Evolutionary conservation across 129 eudicot genomes (phyloP).

Genomic region (Lonicera japonica): DNA sequence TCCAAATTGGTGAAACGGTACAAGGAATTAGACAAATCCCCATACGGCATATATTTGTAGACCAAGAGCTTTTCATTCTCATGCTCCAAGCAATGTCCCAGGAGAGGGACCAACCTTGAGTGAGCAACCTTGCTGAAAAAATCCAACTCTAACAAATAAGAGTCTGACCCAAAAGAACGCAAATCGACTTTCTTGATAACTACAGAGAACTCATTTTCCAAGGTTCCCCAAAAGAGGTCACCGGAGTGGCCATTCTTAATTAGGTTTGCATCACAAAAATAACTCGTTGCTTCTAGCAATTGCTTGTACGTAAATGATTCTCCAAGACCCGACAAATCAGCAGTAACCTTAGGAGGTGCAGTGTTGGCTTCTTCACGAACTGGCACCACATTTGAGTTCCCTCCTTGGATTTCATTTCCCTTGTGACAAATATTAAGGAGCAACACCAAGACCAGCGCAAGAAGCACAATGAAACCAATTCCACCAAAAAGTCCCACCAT

Average conservation of each 20-base stretch:
- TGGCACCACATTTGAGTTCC: slow-evolving; percentile 38
- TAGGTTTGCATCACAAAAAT: slow-evolving; percentile 48
- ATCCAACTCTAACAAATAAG: slow-evolving; percentile 52
- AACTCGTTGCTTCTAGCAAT: slow-evolving; percentile 53
- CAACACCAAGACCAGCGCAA: slow-evolving; percentile 22
- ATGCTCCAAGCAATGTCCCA: slow-evolving; percentile 67
- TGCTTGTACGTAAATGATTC: slow-evolving; percentile 52
- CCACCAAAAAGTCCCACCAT: slow-evolving; percentile 74
- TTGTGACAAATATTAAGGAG: slow-evolving; percentile 28
- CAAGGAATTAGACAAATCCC: slow-evolving; percentile 65
- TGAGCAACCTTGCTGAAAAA: slow-evolving; percentile 42
- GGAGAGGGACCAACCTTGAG: slow-evolving; percentile 52
- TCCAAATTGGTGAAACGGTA: slow-evolving; percentile 27
- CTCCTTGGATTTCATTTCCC: slow-evolving; percentile 26
- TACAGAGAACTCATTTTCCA: slow-evolving; percentile 48
- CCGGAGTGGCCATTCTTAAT: slow-evolving; percentile 72
- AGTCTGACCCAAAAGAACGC: slow-evolving; percentile 34
- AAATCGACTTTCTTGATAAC: slow-evolving; percentile 62
- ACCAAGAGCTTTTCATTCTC: slow-evolving; percentile 70
- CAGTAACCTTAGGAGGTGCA: slow-evolving; percentile 19
- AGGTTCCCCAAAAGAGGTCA: slow-evolving; percentile 48
- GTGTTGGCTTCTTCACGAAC: slow-evolving; percentile 30
- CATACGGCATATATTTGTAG: slow-evolving; percentile 64
- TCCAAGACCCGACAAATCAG: slow-evolving; percentile 22
- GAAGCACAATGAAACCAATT: slow-evolving; percentile 41